These are phyloP conservation scores for Penicillium canescens DNA, from an alignment of 495 filamentous ascomycete genomes.

Conservation along the genomic window DNA sequence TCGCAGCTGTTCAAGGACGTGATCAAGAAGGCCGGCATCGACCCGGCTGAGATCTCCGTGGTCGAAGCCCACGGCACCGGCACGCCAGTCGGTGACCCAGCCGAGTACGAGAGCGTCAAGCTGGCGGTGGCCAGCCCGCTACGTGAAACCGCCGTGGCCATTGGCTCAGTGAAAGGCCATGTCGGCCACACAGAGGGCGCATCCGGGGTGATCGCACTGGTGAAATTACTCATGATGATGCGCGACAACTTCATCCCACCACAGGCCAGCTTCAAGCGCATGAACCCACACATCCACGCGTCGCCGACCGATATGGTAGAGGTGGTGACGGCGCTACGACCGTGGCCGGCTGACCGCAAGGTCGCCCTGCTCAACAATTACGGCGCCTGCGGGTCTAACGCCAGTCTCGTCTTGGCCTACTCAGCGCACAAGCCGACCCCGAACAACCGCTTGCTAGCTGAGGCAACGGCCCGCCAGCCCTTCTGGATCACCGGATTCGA, in stretches of 20 bases:
- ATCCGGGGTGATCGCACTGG: conserved; percentile 45
- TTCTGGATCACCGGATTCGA: conserved; percentile 4
- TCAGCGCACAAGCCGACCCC: neutral
- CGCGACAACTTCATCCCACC: conserved; percentile 40
- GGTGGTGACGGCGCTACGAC: conserved; percentile 28
- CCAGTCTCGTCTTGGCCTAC: conserved; percentile 34
- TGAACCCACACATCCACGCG: conserved; percentile 41
- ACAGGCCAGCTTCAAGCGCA: conserved; percentile 37
- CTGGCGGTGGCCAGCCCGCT: conserved; percentile 29
- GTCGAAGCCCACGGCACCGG: conserved; percentile 82
- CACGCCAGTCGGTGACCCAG: conserved; percentile 69
- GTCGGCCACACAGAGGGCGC: conserved; percentile 55
- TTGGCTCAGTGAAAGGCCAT: conserved; percentile 50
- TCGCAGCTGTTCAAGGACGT: conserved; percentile 57
- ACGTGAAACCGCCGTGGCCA: conserved; percentile 13
- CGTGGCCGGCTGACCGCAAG: conserved; percentile 33
- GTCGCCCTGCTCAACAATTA: conserved; percentile 50
- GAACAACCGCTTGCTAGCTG: too few relatives aligned
- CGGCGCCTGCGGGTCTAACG: conserved; percentile 49
- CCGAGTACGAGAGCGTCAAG: conserved; percentile 53
- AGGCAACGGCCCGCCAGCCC: neutral
- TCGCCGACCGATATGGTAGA: conserved; percentile 36
- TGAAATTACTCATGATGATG: conserved; percentile 54
- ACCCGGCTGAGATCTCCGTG: conserved; percentile 63
- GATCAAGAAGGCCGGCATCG: conserved; percentile 54